Base-by-base conservation (phyloP, 495 filamentous ascomycete species). In the Penicillium soppii region DNA sequence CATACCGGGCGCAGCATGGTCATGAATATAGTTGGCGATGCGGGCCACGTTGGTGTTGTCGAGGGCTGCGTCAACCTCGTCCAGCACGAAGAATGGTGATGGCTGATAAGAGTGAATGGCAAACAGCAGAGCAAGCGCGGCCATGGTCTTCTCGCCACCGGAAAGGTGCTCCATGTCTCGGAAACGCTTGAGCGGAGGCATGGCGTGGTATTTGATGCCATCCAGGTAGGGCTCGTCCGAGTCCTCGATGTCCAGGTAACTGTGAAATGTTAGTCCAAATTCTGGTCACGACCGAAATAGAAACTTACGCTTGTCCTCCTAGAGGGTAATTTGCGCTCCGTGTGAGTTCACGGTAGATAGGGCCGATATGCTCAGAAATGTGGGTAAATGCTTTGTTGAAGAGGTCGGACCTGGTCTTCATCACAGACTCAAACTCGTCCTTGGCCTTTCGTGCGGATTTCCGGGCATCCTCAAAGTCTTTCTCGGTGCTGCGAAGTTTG, bases 131-230 rank as follows among this genome's bases (percentile, higher is more conserved):
- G 94, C 94, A 19, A 99, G 79, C 33, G 94, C 94, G 2, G 94
- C 94, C 86, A 99, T 99, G 12, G 95, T 97, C 81, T 97, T 97
- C 74, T 99, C 94, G 46, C 94, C 94, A 56, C 94, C 94, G 9
- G 90, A 95, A 19, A 99, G 81, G 63, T 96, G 92, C 69, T 97
- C 94, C 94, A 99, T 97, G 70, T 97, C 95, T 30, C 94, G 82
- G 84, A 97, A 99, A 45, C 94, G 91, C 74, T 99, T 99, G 49
- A 96, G 82, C 7, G 94, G 94, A 20, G 94, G 94, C 92, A 96
- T 97, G 57, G 95, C 94, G 68, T 97, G 90, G 70, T 97, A 99
- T 57, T 95, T 95, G 71, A 99, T 89, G 17, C 94, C 94, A 43
- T 87, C 88, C 1, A 95, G 82, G 71, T 96, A 97, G 0, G 94